phyloP scores from a whole-genome alignment of 2,329 filamentous ascomycete species.

The Venturia pyrina region DNA sequence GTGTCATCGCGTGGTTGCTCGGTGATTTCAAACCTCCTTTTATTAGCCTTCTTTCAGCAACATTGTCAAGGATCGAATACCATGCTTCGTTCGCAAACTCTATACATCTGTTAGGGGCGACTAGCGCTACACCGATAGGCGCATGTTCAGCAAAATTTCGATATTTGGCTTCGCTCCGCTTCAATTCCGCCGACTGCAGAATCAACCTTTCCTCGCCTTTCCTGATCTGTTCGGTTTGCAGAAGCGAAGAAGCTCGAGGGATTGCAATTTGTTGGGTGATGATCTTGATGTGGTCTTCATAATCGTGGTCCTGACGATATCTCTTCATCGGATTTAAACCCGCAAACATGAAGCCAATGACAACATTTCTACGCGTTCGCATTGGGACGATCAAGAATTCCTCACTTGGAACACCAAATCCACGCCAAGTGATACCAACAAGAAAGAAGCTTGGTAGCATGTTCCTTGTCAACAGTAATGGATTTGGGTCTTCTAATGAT shows the following conservation, averaged over 20 bases:
- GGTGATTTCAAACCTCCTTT: neutral
- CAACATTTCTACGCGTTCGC: neutral
- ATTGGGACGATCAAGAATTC: neutral
- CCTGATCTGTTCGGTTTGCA: neutral
- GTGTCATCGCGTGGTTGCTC: slow-evolving; percentile 5
- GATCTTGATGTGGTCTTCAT: neutral
- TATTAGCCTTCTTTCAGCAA: neutral
- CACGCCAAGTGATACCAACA: neutral
- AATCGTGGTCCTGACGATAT: neutral
- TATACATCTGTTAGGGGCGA: neutral
- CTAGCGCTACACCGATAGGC: slow-evolving; percentile 9
- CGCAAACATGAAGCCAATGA: neutral
- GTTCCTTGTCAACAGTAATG: neutral
- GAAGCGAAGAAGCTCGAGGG: neutral
- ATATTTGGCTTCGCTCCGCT: slow-evolving; percentile 12
- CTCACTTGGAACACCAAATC: slow-evolving; percentile 4
- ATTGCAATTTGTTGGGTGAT: neutral
- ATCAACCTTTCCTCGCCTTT: slow-evolving; percentile 6
- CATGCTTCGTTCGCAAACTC: slow-evolving; percentile 11
- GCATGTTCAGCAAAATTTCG: slow-evolving; percentile 11
- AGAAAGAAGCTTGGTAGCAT: neutral
- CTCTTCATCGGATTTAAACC: slow-evolving; percentile 3
- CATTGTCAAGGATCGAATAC: neutral
- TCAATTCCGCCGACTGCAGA: slow-evolving; percentile 5
- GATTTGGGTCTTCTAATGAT: neutral